Evolutionary conservation across 2,329 filamentous ascomycete genomes (phyloP).

Genomic region (Trichoderma endophyticum): DNA sequence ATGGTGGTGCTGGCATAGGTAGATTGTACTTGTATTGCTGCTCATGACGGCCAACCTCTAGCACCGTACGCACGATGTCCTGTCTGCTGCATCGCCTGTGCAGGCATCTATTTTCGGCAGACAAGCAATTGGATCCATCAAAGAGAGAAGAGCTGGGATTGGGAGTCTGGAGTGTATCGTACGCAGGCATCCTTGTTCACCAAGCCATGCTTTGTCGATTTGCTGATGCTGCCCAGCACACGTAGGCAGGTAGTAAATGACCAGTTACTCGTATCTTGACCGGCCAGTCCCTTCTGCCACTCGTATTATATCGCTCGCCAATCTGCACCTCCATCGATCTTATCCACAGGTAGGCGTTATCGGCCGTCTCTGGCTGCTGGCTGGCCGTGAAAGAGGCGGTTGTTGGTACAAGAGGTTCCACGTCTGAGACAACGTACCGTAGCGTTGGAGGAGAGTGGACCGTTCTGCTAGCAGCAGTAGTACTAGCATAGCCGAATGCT

Average conservation of each 20-base stretch:
- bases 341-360: slow-evolving; percentile 7
- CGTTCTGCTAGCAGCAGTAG: background rate
- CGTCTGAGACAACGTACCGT: background rate
- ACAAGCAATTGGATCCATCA: background rate
- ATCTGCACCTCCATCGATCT: slow-evolving; percentile 18
- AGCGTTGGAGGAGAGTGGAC: background rate
- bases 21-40: background rate
- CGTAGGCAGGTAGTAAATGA: background rate
- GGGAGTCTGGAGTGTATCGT: background rate
- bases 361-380: background rate
- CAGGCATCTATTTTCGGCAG: background rate
- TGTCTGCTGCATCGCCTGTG: background rate
- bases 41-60: background rate
- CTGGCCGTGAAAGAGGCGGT: background rate
- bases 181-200: background rate
- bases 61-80: background rate
- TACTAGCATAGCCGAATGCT: background rate
- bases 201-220: background rate
- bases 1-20: background rate
- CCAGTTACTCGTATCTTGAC: background rate
- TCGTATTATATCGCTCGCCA: slow-evolving; percentile 13
- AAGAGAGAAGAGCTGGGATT: background rate
- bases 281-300: background rate
- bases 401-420: slow-evolving; percentile 3
- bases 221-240: background rate